phyloP scores from a whole-genome alignment of 345 rosid species.

The Lepidium sativum region DNA sequence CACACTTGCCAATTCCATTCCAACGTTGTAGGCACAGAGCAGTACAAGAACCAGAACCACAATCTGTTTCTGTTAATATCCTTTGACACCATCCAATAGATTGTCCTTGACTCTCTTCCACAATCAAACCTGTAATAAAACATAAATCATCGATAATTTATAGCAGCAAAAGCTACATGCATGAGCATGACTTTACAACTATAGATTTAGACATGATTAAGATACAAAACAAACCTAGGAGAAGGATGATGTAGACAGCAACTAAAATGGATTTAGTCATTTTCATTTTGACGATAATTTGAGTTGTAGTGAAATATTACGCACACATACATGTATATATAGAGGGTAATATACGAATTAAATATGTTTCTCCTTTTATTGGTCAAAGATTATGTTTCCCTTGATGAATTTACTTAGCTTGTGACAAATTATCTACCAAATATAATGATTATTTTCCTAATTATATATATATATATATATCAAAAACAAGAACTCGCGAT shows the following conservation, averaged over 20 bases:
- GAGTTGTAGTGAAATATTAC: not conserved
- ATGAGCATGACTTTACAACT: not conserved
- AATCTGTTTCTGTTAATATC: not conserved
- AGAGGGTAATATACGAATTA: not conserved
- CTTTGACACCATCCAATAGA: not conserved
- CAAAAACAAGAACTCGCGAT: too few relatives aligned
- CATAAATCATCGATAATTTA: not conserved
- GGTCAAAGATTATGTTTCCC: too few relatives aligned
- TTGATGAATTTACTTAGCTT: too few relatives aligned
- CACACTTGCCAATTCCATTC: not conserved
- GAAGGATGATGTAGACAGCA: not conserved
- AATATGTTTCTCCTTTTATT: not conserved
- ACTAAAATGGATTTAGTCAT: not conserved
- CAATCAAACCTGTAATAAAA: not conserved
- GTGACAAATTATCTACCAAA: too few relatives aligned
- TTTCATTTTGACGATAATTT: not conserved
- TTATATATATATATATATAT: too few relatives aligned
- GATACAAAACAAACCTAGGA: not conserved
- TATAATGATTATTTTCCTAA: too few relatives aligned
- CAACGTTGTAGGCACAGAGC: not conserved
- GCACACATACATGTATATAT: not conserved
- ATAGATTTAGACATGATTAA: not conserved
- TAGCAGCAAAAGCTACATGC: not conserved
- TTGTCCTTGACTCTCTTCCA: slow-evolving; percentile 3
- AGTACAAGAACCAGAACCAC: not conserved